Conservation (phyloP, 2,329 filamentous ascomycete species). For the Metarhizium sp. region DNA sequence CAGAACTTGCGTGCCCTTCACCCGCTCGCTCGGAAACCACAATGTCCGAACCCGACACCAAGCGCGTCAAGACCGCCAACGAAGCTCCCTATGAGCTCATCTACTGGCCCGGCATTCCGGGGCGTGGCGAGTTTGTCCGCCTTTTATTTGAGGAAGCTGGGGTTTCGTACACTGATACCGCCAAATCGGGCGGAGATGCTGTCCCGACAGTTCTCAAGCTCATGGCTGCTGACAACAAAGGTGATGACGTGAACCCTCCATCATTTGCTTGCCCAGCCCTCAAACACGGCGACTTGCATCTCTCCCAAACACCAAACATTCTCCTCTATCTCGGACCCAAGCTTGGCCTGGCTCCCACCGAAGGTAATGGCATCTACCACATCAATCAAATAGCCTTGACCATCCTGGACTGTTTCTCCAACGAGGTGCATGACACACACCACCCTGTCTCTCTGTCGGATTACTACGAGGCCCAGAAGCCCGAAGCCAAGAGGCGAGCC, state of each 20-base stretch:
- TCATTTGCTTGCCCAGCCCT: slow-evolving; percentile 59
- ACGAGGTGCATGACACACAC: slow-evolving; percentile 67
- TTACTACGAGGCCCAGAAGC: slow-evolving; percentile 70
- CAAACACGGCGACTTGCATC: slow-evolving; percentile 47
- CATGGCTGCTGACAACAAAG: slow-evolving; percentile 33
- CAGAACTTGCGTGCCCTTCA: too few species aligned
- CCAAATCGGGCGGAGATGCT: slow-evolving; percentile 33
- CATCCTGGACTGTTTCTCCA: slow-evolving; percentile 59
- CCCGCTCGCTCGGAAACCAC: too few species aligned
- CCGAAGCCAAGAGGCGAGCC: slow-evolving; percentile 49
- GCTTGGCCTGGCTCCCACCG: slow-evolving; percentile 43
- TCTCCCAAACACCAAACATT: slow-evolving; percentile 66
- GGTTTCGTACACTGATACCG: slow-evolving; percentile 52
- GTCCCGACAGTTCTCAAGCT: slow-evolving; percentile 38
- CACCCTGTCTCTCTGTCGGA: slow-evolving; percentile 52
- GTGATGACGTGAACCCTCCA: slow-evolving; percentile 52
- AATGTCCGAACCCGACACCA: slow-evolving; percentile 16
- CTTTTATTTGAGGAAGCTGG: slow-evolving; percentile 62
- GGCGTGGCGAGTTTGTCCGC: slow-evolving; percentile 66
- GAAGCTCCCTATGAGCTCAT: slow-evolving; percentile 51
- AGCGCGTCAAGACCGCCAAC: slow-evolving; percentile 26
- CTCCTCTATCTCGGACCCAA: slow-evolving; percentile 57
- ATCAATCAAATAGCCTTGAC: slow-evolving; percentile 59
- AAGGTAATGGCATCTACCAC: slow-evolving; percentile 37
- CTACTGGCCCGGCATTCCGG: slow-evolving; percentile 65